These are phyloP conservation scores for Colletotrichum musicola DNA, from an alignment of 2,329 filamentous ascomycete genomes.

Conservation along the genomic window DNA sequence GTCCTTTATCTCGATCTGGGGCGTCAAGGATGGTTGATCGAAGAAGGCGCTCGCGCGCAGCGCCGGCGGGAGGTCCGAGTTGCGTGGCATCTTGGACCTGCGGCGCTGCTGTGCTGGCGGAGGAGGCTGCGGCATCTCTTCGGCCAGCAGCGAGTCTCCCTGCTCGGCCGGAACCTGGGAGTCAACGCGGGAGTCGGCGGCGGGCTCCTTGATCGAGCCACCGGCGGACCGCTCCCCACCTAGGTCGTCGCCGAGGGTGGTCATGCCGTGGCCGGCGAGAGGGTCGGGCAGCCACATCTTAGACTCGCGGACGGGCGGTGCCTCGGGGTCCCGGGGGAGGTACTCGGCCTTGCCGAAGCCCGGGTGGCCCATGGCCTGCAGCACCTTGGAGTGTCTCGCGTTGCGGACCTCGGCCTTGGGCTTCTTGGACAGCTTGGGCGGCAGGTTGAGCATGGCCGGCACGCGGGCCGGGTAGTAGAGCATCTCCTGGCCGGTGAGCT, in stretches of 20 bases:
- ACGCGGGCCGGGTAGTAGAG: conserved; percentile 96
- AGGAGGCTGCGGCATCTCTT: conserved; percentile 30
- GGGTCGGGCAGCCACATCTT: conserved; percentile 63
- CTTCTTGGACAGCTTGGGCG: conserved; percentile 84
- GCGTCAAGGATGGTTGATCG: conserved; percentile 72
- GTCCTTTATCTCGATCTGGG: conserved; percentile 72
- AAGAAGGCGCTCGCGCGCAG: conserved; percentile 94
- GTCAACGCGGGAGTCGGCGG: conserved; percentile 16
- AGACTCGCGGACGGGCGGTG: conserved; percentile 47
- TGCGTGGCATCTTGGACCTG: conserved; percentile 48
- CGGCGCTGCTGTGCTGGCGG: conserved; percentile 44
- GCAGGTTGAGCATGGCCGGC: conserved; percentile 91
- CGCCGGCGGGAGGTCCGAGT: conserved; percentile 75
- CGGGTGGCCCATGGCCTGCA: conserved; percentile 67
- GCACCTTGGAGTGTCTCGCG: conserved; percentile 78
- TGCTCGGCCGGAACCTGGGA: conserved; percentile 16
- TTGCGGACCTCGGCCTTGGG: conserved; percentile 74
- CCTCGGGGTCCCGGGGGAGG: conserved; percentile 49
- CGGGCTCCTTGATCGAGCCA: conserved; percentile 13
- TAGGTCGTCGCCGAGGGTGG: conserved; percentile 2
- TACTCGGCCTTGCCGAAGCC: conserved; percentile 37
- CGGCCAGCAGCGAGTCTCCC: background rate
- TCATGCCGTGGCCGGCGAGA: conserved; percentile 45
- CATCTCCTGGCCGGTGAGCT: conserved; percentile 81
- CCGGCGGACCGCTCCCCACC: conserved; percentile 12